These are phyloP conservation scores for Pulveroboletus sp. DNA, from an alignment of 768 basidiomycete species.

Conservation along the genomic window DNA sequence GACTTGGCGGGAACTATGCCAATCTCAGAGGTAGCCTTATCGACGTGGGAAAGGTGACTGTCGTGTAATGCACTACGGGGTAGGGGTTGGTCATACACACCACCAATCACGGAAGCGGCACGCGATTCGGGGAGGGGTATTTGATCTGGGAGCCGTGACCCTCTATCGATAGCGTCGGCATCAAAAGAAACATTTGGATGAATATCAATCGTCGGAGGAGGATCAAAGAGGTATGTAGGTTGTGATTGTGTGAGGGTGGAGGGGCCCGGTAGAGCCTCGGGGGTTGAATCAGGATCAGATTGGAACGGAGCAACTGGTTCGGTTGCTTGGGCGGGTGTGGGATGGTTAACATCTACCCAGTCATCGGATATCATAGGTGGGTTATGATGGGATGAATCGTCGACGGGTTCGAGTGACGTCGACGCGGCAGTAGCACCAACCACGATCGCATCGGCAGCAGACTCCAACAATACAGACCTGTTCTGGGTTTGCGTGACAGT, in stretches of 20 bases:
- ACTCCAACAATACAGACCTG: slow-evolving; percentile 3
- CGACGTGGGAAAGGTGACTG: slow-evolving; percentile 8
- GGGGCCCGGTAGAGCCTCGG: background rate
- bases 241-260: slow-evolving; percentile 6
- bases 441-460: background rate
- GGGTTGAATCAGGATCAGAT: slow-evolving; percentile 4
- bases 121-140: slow-evolving; percentile 28
- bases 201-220: slow-evolving; percentile 8
- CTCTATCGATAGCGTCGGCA: slow-evolving; percentile 1
- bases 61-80: slow-evolving; percentile 12
- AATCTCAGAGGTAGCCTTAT: slow-evolving; percentile 23
- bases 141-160: slow-evolving; percentile 14
- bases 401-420: background rate
- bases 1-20: slow-evolving; percentile 14
- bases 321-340: slow-evolving; percentile 2
- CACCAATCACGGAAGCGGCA: slow-evolving; percentile 28
- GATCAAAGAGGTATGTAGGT: slow-evolving; percentile 10
- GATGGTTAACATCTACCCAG: slow-evolving; percentile 25
- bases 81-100: slow-evolving; percentile 21
- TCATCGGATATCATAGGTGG: slow-evolving; percentile 25
- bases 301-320: slow-evolving; percentile 4
- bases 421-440: background rate
- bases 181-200: slow-evolving; percentile 21
- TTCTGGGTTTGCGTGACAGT: slow-evolving; percentile 12
- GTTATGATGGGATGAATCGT: slow-evolving; percentile 16